A percentile compares a stretch with the other conserved stretches of the same genome.
phyloP scores from a whole-genome alignment of 192 early-diverging fungal genomes.

The Gamsiella multidivaricata region DNA sequence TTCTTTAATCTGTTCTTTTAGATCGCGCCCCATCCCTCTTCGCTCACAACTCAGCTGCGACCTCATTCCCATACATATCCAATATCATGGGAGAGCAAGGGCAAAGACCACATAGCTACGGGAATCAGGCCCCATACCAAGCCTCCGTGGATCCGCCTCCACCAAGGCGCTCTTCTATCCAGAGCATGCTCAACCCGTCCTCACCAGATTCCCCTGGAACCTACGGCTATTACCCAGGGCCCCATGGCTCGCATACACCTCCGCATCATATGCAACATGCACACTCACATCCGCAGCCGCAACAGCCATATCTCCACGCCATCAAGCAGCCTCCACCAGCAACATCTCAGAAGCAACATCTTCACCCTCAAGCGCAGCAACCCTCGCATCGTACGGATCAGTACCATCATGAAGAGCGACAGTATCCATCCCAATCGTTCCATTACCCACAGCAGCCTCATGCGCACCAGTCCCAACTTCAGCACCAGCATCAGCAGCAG shows the following conservation, averaged over 20 bases:
- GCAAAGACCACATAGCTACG: slow-evolving; percentile 18
- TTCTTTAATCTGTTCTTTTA: no score
- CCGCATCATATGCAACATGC: slow-evolving; percentile 21
- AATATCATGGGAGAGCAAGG: slow-evolving; percentile 23
- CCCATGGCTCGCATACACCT: slow-evolving; percentile 4
- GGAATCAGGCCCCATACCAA: slow-evolving; percentile 18
- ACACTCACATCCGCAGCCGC: slow-evolving; percentile 18
- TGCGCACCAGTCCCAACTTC: slow-evolving; percentile 1
- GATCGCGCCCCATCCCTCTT: no score
- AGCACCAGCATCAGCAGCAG: slow-evolving; percentile 22
- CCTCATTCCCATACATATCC: not conserved
- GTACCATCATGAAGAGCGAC: slow-evolving; percentile 28
- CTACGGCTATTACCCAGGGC: slow-evolving; percentile 20
- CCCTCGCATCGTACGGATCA: slow-evolving; percentile 13
- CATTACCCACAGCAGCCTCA: slow-evolving; percentile 28
- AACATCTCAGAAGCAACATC: not conserved
- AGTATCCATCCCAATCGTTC: slow-evolving; percentile 14
- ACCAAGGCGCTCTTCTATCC: slow-evolving; percentile 48
- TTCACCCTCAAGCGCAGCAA: slow-evolving; percentile 15
- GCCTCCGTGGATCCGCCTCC: slow-evolving; percentile 1
- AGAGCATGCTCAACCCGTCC: slow-evolving; percentile 44
- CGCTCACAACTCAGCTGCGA: no score
- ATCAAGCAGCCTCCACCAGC: slow-evolving; percentile 19
- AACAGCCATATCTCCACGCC: slow-evolving; percentile 25
- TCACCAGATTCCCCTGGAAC: slow-evolving; percentile 26